Conservation (phyloP, 345 rosid species). For the Xanthoceras sorbifolium region DNA sequence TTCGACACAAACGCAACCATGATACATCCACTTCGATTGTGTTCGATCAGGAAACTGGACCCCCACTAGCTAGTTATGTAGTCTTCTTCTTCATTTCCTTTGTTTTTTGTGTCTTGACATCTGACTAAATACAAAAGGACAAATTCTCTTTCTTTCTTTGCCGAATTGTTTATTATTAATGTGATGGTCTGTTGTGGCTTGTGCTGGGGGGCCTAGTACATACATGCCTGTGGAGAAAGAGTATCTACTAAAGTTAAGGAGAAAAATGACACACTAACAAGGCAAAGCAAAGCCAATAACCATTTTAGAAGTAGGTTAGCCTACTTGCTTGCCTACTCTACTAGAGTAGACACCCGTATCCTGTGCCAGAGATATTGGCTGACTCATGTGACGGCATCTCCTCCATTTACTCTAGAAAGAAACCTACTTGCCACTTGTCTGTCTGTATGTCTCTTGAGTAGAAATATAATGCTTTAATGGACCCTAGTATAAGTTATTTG, state of each 20-base stretch:
- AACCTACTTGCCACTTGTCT: conserved; percentile 11
- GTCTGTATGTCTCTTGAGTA: background rate
- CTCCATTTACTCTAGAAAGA: background rate
- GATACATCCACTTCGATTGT: conserved; percentile 38
- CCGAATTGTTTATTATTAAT: background rate
- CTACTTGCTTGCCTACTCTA: conserved; percentile 28
- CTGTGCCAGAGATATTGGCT: conserved; percentile 45
- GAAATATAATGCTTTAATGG: too few relatives aligned
- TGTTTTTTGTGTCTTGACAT: background rate
- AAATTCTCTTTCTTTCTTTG: conserved; percentile 1
- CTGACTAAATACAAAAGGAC: conserved; percentile 14
- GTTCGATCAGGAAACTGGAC: conserved; percentile 29
- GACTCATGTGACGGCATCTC: conserved; percentile 37
- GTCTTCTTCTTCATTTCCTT: background rate
- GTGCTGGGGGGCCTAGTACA: conserved; percentile 17
- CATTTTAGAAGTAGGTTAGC: conserved; percentile 15
- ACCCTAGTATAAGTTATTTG: background rate
- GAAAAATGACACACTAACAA: conserved; percentile 15
- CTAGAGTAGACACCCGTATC: conserved; percentile 49
- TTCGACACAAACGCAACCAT: conserved; percentile 22
- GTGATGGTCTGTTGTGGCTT: background rate
- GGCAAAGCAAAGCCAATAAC: conserved; percentile 23
- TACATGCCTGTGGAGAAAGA: background rate
- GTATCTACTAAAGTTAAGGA: conserved; percentile 20
- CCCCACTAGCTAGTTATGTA: conserved; percentile 1